Percentiles rank a stretch among this genome's conserved stretches.
Evolutionary conservation across 139 green algal genomes (phyloP).

Genomic region (Chlorella sp.): DNA sequence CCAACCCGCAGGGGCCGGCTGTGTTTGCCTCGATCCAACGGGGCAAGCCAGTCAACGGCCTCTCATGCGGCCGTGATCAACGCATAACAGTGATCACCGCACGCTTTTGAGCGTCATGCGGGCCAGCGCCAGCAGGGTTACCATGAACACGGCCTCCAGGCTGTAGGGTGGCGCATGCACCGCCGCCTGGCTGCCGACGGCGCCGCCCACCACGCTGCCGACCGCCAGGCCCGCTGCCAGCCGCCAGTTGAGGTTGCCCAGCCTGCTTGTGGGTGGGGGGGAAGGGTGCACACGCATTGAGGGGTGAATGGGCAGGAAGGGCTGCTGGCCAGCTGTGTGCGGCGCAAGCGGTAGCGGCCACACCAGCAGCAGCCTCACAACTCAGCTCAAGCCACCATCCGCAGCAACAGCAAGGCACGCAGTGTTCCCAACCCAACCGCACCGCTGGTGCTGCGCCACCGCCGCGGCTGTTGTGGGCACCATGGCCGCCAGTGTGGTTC

Average conservation of each 20-base stretch:
- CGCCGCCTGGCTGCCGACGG: conserved; percentile 57
- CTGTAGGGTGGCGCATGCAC: conserved; percentile 54
- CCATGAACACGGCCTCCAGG: conserved; percentile 67
- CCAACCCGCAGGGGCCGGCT: too few species aligned
- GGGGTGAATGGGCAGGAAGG: too few species aligned
- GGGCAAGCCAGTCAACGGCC: too few species aligned
- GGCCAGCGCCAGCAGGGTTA: conserved; percentile 71
- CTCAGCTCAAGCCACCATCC: too few species aligned
- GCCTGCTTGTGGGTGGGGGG: neutral
- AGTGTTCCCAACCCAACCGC: too few species aligned
- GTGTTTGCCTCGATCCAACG: too few species aligned
- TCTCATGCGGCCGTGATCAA: too few species aligned
- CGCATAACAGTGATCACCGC: too few species aligned
- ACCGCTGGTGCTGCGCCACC: conserved; percentile 60
- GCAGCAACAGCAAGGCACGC: too few species aligned
- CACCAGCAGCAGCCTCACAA: too few species aligned
- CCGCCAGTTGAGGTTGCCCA: conserved; percentile 78
- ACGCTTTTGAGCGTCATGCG: conserved; percentile 54
- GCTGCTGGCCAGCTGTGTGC: too few species aligned
- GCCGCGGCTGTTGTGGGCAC: conserved; percentile 58
- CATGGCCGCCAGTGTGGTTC: conserved; percentile 75
- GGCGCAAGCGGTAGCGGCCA: too few species aligned
- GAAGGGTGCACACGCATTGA: neutral
- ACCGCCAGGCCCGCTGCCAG: conserved; percentile 63
- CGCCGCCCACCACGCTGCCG: conserved; percentile 62